Evolutionary conservation across 495 filamentous ascomycete genomes (phyloP), one percentile per base, ranked within the genome.

Genomic region (Penicillium ochrochloron): DNA sequence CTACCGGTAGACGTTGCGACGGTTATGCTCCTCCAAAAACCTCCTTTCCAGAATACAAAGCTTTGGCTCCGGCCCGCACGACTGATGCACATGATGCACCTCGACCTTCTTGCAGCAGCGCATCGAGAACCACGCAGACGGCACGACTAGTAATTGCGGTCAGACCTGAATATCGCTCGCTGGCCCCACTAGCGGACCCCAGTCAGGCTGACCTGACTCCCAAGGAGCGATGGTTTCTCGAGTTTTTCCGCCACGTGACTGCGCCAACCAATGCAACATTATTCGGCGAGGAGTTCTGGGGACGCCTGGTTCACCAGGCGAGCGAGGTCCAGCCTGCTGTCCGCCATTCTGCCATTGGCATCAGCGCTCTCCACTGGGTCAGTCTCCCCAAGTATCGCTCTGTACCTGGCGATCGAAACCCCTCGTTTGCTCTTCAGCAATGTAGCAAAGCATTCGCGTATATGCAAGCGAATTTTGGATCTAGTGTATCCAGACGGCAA

Each of bases 241-340:
- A 64, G 39, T 71, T 68, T 54, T 66, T 71, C 46, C 63, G 62
- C 23, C 34, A 37, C 1, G 51, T 29, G 70, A 59, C 78, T 71
- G 76, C 76, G 14, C 76, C 75, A 35, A 76, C 72, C 48, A 70
- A 78, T 14, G 82, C 79, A 1, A 78, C 73, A 31, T 78, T 73
- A 44, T 75, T 79, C 60, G 75, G 77, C 54, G 65, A 73, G n/a
- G 70, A 71, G 57, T 85, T 86, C 61, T 85, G 82, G 83, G 70
- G 77, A 8, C 74, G 76, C 31, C 60, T 86, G 11, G 78, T 85
- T 9, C 75, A 83, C 39, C 82, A 83, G 63, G 77, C 80, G 29
- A 78, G 79, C 66, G 80, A 82, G 61, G 66, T 75, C 33, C 80
- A 84, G 61, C 82, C 83, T 0, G 81, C 82, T 7, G 77, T 85